Evolutionary conservation across 2,329 filamentous ascomycete genomes (phyloP).

Genomic region (Exophiala aquamarina): DNA sequence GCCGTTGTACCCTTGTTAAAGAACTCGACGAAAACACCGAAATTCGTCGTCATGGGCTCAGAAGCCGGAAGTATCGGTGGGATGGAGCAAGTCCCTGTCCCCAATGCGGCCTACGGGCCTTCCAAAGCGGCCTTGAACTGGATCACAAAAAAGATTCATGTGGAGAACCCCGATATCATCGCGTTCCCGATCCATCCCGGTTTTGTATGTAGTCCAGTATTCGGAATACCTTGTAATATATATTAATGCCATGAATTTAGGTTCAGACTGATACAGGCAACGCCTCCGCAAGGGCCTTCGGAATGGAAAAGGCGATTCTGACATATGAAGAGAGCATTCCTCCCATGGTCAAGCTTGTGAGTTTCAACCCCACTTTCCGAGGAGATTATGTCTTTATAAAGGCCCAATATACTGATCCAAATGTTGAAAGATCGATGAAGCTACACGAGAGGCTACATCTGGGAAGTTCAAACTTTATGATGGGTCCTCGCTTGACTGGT

Average conservation of each 20-base stretch:
- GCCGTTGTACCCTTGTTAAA: conserved; percentile 43
- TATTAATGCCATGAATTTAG: conserved; percentile 10
- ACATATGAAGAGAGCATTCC: conserved; percentile 27
- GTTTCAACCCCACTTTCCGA: conserved; percentile 6
- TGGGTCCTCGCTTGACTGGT: conserved; percentile 12
- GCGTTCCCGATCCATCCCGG: conserved; percentile 17
- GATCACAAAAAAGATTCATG: conserved; percentile 37
- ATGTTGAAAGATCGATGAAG: conserved; percentile 18
- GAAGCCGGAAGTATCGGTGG: conserved; percentile 3
- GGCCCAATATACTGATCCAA: not conserved
- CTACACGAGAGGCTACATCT: conserved; percentile 14
- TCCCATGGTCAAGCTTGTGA: conserved; percentile 23
- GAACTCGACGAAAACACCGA: conserved; percentile 22
- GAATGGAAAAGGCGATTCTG: conserved; percentile 22
- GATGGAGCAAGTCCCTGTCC: conserved; percentile 4
- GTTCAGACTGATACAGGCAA: conserved; percentile 30
- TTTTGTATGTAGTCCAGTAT: conserved; percentile 6
- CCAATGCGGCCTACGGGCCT: conserved; percentile 38
- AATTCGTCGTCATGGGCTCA: conserved; percentile 17
- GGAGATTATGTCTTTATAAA: not conserved
- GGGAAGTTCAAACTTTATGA: conserved; percentile 22
- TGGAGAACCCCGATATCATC: conserved; percentile 32
- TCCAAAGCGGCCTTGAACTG: conserved; percentile 45
- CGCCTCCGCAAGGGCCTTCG: conserved; percentile 16
- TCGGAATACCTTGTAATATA: not conserved